Conservation (phyloP, 1,139 yeast species). For the Blastobotrys ciferrii region DNA sequence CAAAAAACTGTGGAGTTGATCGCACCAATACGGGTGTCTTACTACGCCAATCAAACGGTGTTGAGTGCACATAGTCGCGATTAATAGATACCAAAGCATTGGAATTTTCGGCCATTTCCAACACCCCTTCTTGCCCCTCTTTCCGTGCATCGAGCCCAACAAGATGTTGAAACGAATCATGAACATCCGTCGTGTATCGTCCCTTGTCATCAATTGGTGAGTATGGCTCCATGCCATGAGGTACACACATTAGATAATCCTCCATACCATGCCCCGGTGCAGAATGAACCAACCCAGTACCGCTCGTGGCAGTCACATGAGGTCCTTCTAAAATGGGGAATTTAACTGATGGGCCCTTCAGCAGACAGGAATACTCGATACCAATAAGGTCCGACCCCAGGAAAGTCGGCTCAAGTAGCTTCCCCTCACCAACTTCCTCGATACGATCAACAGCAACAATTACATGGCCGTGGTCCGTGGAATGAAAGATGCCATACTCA, state of each 20-base stretch:
- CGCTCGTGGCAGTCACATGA: conserved; percentile 78
- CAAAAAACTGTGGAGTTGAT: conserved; percentile 97
- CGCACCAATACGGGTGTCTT: conserved; percentile 92
- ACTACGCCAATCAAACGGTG: conserved; percentile 97
- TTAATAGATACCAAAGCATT: conserved; percentile 52
- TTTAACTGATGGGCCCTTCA: conserved; percentile 38
- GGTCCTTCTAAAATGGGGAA: conserved; percentile 73
- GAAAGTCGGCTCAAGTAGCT: conserved; percentile 18
- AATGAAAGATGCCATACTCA: conserved; percentile 51
- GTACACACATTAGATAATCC: conserved; percentile 72
- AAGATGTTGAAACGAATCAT: conserved; percentile 45
- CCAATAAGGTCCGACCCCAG: conserved; percentile 50
- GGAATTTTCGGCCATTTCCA: conserved; percentile 45
- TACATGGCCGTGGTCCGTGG: conserved; percentile 34
- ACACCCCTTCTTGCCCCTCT: conserved; percentile 51
- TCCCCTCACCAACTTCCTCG: conserved; percentile 15
- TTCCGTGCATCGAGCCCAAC: conserved; percentile 60
- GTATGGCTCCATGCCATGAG: conserved; percentile 53
- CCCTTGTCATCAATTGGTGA: conserved; percentile 85
- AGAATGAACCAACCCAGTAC: conserved; percentile 94
- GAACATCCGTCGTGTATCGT: conserved; percentile 49
- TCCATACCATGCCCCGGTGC: conserved; percentile 99
- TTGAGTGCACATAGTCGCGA: conserved; percentile 66
- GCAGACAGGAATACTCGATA: conserved; percentile 55
- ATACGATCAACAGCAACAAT: conserved; percentile 33